A percentile compares a stretch with the other conserved stretches of the same genome.
phyloP scores from a whole-genome alignment of 148 eudicot species.

The Chenopodium suecicum region DNA sequence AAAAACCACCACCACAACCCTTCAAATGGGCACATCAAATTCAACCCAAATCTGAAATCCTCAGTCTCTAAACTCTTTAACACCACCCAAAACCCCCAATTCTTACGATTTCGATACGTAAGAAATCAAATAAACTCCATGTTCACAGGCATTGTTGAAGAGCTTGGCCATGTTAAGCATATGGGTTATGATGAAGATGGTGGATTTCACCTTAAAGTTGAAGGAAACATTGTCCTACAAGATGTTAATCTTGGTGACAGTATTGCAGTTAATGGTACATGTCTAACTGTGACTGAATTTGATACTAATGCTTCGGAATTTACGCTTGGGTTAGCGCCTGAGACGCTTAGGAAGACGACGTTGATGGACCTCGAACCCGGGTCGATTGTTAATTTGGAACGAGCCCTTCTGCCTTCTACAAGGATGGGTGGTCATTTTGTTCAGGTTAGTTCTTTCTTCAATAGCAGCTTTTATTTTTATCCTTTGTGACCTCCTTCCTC shows the following conservation, averaged over 20 bases:
- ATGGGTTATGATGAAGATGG: slow-evolving; percentile 52
- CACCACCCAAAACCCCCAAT: slow-evolving; percentile 29
- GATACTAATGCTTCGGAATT: slow-evolving; percentile 45
- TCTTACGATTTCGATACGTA: slow-evolving; percentile 16
- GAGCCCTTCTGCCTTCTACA: slow-evolving; percentile 79
- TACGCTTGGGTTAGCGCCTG: slow-evolving; percentile 76
- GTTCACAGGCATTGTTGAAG: slow-evolving; percentile 96
- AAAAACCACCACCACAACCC: slow-evolving; percentile 7
- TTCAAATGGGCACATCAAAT: slow-evolving; percentile 27
- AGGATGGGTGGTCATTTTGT: slow-evolving; percentile 99
- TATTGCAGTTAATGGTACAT: slow-evolving; percentile 86
- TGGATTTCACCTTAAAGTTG: slow-evolving; percentile 66
- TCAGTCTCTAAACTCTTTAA: slow-evolving; percentile 34
- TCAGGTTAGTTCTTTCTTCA: slow-evolving; percentile 29
- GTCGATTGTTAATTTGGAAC: slow-evolving; percentile 77
- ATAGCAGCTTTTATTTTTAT: no score
- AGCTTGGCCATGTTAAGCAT: slow-evolving; percentile 65
- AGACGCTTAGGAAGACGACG: slow-evolving; percentile 78
- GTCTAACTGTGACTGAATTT: slow-evolving; percentile 78
- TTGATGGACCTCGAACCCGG: slow-evolving; percentile 60
- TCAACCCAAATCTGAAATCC: slow-evolving; percentile 35
- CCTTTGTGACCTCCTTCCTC: no score
- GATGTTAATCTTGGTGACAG: slow-evolving; percentile 88
- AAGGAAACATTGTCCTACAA: slow-evolving; percentile 59
- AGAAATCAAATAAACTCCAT: slow-evolving; percentile 40